phyloP scores from a whole-genome alignment of 1,284 basidiomycete genomes.

The Sporisorium sorghi region DNA sequence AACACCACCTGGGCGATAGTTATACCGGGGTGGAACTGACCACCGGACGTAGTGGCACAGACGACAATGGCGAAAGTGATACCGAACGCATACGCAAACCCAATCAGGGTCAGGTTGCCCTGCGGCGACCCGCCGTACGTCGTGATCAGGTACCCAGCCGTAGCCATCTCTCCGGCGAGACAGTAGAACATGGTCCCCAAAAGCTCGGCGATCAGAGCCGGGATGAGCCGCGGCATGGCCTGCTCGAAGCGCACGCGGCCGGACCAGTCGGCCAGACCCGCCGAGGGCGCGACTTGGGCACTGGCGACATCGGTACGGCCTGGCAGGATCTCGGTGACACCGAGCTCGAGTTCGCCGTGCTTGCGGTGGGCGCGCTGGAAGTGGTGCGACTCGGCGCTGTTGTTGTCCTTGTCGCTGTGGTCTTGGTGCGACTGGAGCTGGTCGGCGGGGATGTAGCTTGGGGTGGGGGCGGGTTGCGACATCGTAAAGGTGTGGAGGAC shows the following conservation, averaged over 20 bases:
- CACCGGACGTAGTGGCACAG: conserved; percentile 54
- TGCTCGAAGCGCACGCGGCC: conserved; percentile 35
- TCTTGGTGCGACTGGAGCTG: conserved; percentile 40
- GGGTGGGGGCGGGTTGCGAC: conserved; percentile 26
- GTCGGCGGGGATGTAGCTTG: conserved; percentile 49
- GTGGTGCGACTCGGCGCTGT: conserved; percentile 35
- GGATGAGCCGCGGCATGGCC: conserved; percentile 28
- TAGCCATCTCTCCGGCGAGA: conserved; percentile 58
- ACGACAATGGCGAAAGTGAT: conserved; percentile 59
- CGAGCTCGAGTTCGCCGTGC: conserved; percentile 49
- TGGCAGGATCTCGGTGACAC: conserved; percentile 56
- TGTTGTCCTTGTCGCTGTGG: conserved; percentile 33
- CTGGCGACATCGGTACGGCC: conserved; percentile 41
- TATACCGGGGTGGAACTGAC: conserved; percentile 57
- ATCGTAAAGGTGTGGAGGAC: too few relatives aligned
- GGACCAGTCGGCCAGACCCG: conserved; percentile 41
- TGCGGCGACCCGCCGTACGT: conserved; percentile 34
- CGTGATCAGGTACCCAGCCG: conserved; percentile 49
- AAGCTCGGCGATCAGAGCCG: conserved; percentile 39
- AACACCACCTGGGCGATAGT: conserved; percentile 58
- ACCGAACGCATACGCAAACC: conserved; percentile 57
- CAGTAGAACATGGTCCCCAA: conserved; percentile 46
- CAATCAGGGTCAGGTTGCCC: conserved; percentile 57
- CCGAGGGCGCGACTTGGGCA: conserved; percentile 31
- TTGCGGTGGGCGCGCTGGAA: conserved; percentile 48